Percentiles rank a stretch among this genome's conserved stretches.
phyloP scores from a whole-genome alignment of 495 filamentous ascomycete genomes.

The Penicillium alfredii region DNA sequence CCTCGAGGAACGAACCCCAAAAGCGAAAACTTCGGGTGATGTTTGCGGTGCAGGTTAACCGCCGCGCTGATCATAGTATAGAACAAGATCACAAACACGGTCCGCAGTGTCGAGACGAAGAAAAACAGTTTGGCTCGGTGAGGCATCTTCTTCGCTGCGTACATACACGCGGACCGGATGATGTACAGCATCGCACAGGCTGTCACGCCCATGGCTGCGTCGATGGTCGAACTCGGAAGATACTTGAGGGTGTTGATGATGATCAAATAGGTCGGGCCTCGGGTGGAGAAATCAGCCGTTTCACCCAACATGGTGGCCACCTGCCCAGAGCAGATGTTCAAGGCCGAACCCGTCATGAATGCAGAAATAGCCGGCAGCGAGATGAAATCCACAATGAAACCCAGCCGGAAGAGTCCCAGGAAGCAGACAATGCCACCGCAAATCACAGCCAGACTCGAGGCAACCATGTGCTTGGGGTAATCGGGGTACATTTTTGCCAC shows the following conservation, averaged over 20 bases:
- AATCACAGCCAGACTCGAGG: constrained; percentile 74
- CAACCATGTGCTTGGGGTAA: constrained; percentile 55
- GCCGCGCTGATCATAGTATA: constrained; percentile 91
- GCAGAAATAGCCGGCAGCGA: constrained; percentile 85
- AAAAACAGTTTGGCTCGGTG: constrained; percentile 71
- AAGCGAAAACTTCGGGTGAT: constrained; percentile 54
- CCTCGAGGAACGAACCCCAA: constrained; percentile 73
- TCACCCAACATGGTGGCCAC: constrained; percentile 82
- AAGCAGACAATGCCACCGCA: constrained; percentile 74
- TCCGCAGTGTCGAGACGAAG: constrained; percentile 82
- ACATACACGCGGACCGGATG: constrained; percentile 66
- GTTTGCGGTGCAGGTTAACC: constrained; percentile 56
- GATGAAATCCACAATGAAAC: constrained; percentile 96
- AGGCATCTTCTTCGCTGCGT: constrained; percentile 61
- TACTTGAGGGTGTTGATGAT: constrained; percentile 83
- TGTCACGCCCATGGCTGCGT: constrained; percentile 87
- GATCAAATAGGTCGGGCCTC: constrained; percentile 74
- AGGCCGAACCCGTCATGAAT: constrained; percentile 96
- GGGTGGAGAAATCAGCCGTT: constrained; percentile 59
- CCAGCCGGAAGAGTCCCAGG: constrained; percentile 72
- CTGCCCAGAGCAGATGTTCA: constrained; percentile 89
- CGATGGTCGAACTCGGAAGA: constrained; percentile 58
- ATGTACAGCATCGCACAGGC: constrained; percentile 78
- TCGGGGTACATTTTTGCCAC: constrained; percentile 54
- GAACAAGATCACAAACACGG: constrained; percentile 85